These are phyloP conservation scores for Pythium volutum DNA, from an alignment of 352 stramenopile genomes.

Conservation along the genomic window DNA sequence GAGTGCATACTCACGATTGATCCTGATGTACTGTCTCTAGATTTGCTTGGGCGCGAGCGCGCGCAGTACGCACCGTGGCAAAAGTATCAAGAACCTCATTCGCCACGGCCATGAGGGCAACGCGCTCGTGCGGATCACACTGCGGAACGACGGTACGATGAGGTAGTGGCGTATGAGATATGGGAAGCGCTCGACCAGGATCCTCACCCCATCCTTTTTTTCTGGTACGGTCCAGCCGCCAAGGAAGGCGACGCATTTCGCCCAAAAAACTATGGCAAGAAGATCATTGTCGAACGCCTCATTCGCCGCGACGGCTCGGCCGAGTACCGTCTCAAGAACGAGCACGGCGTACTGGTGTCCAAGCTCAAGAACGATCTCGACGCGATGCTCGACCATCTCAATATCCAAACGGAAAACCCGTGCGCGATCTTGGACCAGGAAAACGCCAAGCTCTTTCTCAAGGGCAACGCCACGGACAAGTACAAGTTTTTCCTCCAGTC, in stretches of 20 bases:
- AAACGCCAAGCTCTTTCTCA: slow-evolving; percentile 97
- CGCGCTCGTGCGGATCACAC: slow-evolving; percentile 91
- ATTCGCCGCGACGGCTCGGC: slow-evolving; percentile 83
- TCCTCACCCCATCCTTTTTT: not conserved
- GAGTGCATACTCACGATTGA: not conserved
- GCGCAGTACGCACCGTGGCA: slow-evolving; percentile 91
- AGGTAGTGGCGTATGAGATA: not conserved
- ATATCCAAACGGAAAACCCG: slow-evolving; percentile 96
- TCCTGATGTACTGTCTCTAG: slow-evolving; percentile 58
- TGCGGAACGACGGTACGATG: slow-evolving; percentile 87
- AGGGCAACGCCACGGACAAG: slow-evolving; percentile 93
- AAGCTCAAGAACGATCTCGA: slow-evolving; percentile 92
- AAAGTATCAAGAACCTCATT: slow-evolving; percentile 95
- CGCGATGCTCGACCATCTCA: slow-evolving; percentile 93
- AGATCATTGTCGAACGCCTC: slow-evolving; percentile 91
- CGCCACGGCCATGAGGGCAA: slow-evolving; percentile 86
- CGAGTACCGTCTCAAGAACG: slow-evolving; percentile 72
- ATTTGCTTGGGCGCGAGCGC: slow-evolving; percentile 95
- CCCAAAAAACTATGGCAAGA: slow-evolving; percentile 89
- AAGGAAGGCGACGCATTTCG: slow-evolving; percentile 89
- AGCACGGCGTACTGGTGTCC: slow-evolving; percentile 56
- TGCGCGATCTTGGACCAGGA: slow-evolving; percentile 97
- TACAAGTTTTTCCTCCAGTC: slow-evolving; percentile 98
- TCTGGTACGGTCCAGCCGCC: slow-evolving; percentile 4
- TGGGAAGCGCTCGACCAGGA: not conserved